A percentile compares a stretch with the other conserved stretches of the same genome.
Conservation (phyloP, 495 filamentous ascomycete species). For the Bryoglossum gracile region DNA sequence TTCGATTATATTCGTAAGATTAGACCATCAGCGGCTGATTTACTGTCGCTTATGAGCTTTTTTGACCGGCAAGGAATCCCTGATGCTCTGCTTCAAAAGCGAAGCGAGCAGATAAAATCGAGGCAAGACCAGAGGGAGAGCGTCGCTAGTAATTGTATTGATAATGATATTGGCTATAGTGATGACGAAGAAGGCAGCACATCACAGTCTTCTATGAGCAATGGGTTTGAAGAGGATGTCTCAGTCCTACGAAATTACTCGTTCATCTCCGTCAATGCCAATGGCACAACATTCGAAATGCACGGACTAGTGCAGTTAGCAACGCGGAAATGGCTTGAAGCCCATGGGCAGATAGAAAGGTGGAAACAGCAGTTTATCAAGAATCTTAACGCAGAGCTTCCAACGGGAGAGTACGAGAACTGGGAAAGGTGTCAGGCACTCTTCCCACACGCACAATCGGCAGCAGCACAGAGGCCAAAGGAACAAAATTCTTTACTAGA, state of each 20-base stretch:
- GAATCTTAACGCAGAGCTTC: constrained; percentile 33
- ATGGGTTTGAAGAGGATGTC: constrained; percentile 39
- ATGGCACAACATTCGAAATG: constrained; percentile 34
- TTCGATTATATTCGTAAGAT: constrained; percentile 36
- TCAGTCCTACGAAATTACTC: constrained; percentile 33
- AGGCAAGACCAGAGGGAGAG: background rate
- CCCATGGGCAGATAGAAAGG: constrained; percentile 29
- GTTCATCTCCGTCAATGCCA: constrained; percentile 31
- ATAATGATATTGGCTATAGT: constrained; percentile 4
- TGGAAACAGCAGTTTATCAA: constrained; percentile 32
- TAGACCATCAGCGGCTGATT: constrained; percentile 27
- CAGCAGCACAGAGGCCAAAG: constrained; percentile 13
- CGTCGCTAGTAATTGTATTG: background rate
- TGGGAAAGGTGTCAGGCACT: constrained; percentile 26
- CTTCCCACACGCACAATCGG: constrained; percentile 24
- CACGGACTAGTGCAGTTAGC: constrained; percentile 41
- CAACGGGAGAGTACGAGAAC: constrained; percentile 31
- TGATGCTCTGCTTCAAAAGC: constrained; percentile 20
- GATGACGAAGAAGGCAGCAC: constrained; percentile 16
- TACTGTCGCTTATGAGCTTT: constrained; percentile 34
- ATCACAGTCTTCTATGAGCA: constrained; percentile 16
- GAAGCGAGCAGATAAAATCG: constrained; percentile 4
- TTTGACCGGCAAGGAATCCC: constrained; percentile 33
- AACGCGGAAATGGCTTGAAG: constrained; percentile 36
- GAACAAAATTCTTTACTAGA: constrained; percentile 18